Percentiles rank a stretch among this genome's conserved stretches.
These are phyloP conservation scores for Colletotrichum somersetense DNA, from an alignment of 2,329 filamentous ascomycete genomes.

Conservation along the genomic window DNA sequence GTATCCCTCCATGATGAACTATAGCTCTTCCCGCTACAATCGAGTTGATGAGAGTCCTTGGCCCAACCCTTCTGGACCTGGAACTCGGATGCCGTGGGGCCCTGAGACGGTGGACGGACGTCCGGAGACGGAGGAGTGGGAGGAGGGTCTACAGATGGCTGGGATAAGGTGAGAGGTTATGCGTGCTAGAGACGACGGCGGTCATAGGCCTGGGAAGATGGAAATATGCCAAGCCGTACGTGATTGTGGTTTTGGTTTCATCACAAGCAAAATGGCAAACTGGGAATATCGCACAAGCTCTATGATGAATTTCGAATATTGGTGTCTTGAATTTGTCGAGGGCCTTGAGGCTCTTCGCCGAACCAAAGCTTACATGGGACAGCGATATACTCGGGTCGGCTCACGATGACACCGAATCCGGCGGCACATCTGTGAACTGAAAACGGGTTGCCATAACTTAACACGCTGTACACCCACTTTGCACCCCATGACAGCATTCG, in stretches of 20 bases:
- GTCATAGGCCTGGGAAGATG: background rate
- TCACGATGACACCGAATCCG: background rate
- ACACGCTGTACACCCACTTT: too few relatives aligned
- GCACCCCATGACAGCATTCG: too few relatives aligned
- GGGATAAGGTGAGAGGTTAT: background rate
- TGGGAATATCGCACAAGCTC: background rate
- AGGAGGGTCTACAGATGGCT: conserved; percentile 4
- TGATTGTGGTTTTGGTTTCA: background rate
- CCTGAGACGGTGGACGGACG: background rate
- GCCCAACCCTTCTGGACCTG: too few relatives aligned
- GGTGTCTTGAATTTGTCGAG: background rate
- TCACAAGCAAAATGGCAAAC: background rate
- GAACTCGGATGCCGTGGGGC: background rate
- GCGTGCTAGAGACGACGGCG: conserved; percentile 4
- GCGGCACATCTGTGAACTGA: background rate
- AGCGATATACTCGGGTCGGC: background rate
- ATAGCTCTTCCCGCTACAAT: too few relatives aligned
- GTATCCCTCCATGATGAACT: too few relatives aligned
- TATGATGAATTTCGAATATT: background rate
- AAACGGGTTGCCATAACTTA: too few relatives aligned
- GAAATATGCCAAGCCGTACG: background rate
- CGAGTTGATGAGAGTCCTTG: too few relatives aligned
- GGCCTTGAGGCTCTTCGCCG: background rate
- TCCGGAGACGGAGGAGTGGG: conserved; percentile 13
- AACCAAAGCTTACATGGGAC: background rate